Base-by-base conservation (phyloP, 1,139 yeast species). In the Magnusiomyces paraingens region DNA sequence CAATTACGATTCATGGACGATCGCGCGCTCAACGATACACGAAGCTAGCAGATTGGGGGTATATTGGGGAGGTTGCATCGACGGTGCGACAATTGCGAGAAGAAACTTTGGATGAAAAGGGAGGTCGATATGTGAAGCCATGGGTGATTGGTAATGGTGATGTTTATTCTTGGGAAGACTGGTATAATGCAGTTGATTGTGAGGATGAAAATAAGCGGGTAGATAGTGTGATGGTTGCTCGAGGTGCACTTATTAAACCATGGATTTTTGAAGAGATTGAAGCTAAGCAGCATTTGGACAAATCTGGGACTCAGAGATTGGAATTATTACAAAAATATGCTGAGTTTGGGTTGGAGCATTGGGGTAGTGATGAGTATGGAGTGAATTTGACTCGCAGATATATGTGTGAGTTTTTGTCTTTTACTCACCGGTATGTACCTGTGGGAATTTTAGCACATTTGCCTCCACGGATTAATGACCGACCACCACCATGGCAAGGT, bases 201-300 rank as follows among this genome's bases (percentile, higher is more conserved):
- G 41, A 38, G 18, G 41, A 38, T n/a, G 41, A 38, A 14, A 14
- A 43, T n/a, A 50, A 52, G 39, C 87, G 89, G 17, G 83, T 91
- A 53, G 99, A 94, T 70, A 83, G 94, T 40, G 95, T 90, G 21
- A 93, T 94, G 98, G 91, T 94, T 54, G 99, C 99, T 1, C 80
- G 99, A 64, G 99, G 98, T 53, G 98, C 98, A 0, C 79, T 93
- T 61, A 91, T 94, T 68, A 93, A 94, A 71, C 99, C 99, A 49
- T 93, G 99, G 99, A 88, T 93, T 50, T 93, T 93, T 64, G 98
- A 94, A 73, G 99, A 93, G 71, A 82, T 94, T 52, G 94, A 91
- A 55, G 77, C 94, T 8, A 82, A 83, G 64, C 98, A 93, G 69
- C 85, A 90, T 66, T 71, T 93, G 60, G 99, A 93, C 70, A 94